These are phyloP conservation scores for Sporothrix dimorphospora DNA, from an alignment of 2,329 filamentous ascomycete genomes.

Conservation along the genomic window DNA sequence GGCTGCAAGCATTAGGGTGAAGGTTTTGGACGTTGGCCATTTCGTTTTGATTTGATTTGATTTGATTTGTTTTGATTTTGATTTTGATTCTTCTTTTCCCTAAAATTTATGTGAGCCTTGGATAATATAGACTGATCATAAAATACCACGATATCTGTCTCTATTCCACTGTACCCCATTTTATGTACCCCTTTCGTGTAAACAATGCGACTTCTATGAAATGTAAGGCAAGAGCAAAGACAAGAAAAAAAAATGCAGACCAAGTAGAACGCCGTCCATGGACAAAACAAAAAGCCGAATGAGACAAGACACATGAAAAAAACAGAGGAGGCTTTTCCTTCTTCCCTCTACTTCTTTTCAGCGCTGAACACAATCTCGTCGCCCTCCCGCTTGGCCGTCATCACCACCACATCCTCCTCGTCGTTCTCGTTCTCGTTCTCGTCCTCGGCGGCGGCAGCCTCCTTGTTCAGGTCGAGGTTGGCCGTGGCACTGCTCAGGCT, in stretches of 20 bases:
- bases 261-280: background rate
- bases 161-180: background rate
- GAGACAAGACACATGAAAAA: background rate
- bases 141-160: background rate
- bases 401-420: conserved; percentile 11
- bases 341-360: background rate
- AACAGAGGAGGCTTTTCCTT: background rate
- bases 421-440: conserved; percentile 12
- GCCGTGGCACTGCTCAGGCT: conserved; percentile 25
- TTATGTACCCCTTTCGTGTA: too few species aligned
- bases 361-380: conserved; percentile 18
- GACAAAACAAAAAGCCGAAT: background rate
- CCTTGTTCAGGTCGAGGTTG: conserved; percentile 8
- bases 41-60: background rate
- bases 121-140: background rate
- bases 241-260: background rate
- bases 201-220: background rate
- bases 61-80: background rate
- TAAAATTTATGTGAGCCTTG: background rate
- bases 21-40: background rate
- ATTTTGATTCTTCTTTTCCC: background rate
- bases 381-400: conserved; percentile 7
- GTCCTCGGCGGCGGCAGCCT: background rate
- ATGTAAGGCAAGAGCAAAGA: background rate
- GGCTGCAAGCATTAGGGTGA: background rate